These are phyloP conservation scores for Spathaspora passalidarum DNA, from an alignment of 805 yeast genomes.

Conservation along the genomic window DNA sequence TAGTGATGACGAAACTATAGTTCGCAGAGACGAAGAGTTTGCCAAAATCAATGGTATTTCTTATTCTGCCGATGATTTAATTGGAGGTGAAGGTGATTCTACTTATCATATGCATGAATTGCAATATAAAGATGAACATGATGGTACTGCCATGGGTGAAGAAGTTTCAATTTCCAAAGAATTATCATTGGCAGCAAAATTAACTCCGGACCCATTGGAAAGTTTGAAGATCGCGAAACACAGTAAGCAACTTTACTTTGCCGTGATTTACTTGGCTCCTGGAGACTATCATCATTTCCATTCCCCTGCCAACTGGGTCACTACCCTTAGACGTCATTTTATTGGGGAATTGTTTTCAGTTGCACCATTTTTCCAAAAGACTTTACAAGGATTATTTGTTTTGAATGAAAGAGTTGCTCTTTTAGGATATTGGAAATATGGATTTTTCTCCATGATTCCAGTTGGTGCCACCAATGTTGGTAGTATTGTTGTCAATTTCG, in stretches of 20 bases:
- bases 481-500: constrained; percentile 86
- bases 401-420: constrained; percentile 94
- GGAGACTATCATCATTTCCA: constrained; percentile 98
- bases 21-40: constrained; percentile 63
- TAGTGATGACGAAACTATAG: constrained; percentile 38
- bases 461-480: constrained; percentile 99
- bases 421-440: constrained; percentile 94
- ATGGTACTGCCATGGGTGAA: constrained; percentile 44
- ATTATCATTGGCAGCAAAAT: constrained; percentile 39
- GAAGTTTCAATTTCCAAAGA: constrained; percentile 32
- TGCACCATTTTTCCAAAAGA: constrained; percentile 91
- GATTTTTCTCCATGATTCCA: constrained; percentile 97
- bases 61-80: constrained; percentile 64
- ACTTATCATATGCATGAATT: constrained; percentile 46
- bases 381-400: constrained; percentile 82
- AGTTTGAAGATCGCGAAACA: constrained; percentile 31
- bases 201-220: constrained; percentile 32
- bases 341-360: constrained; percentile 94
- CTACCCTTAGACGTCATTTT: constrained; percentile 88
- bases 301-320: constrained; percentile 95
- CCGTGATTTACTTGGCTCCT: constrained; percentile 94
- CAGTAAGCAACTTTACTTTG: constrained; percentile 64
- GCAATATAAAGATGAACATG: constrained; percentile 64
- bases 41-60: constrained; percentile 76
- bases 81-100: constrained; percentile 48